Conservation (phyloP, 306 rosid genomes). For the Vachellia collinsii region DNA sequence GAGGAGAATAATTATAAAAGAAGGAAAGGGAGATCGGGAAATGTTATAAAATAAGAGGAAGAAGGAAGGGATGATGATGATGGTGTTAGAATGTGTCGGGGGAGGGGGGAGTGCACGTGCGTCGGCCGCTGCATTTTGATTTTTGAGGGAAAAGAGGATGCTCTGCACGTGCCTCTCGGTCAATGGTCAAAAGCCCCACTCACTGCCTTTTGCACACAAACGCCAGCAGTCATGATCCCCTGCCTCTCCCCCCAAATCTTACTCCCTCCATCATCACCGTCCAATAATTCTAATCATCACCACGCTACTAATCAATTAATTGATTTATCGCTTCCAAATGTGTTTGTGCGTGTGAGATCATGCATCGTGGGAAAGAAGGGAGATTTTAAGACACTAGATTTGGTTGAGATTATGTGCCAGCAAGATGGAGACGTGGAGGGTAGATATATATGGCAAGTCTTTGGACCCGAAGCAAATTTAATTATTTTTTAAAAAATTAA, state of each 20-base stretch:
- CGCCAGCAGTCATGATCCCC: neutral
- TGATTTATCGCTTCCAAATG: neutral
- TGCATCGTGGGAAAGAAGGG: neutral
- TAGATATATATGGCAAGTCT: constrained; percentile 32
- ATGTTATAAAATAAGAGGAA: no score
- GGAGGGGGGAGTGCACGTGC: constrained; percentile 52
- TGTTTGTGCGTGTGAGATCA: neutral
- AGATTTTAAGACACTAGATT: constrained; percentile 14
- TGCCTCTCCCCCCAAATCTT: neutral
- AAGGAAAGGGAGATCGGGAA: no score
- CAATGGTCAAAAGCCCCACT: constrained; percentile 56
- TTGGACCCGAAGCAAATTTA: neutral
- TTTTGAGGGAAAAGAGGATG: constrained; percentile 42
- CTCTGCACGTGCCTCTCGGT: constrained; percentile 55
- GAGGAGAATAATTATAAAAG: no score
- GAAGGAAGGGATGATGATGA: no score
- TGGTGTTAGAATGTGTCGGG: constrained; percentile 37
- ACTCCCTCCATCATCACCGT: constrained; percentile 5
- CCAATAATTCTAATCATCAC: neutral
- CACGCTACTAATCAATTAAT: neutral
- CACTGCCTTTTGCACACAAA: neutral
- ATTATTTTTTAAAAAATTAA: neutral
- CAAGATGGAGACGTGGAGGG: constrained; percentile 38
- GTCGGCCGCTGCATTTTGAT: constrained; percentile 37
- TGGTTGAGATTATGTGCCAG: constrained; percentile 28